These are phyloP conservation scores for Geotrichum restrictum DNA, from an alignment of 1,139 yeast species.

Conservation along the genomic window DNA sequence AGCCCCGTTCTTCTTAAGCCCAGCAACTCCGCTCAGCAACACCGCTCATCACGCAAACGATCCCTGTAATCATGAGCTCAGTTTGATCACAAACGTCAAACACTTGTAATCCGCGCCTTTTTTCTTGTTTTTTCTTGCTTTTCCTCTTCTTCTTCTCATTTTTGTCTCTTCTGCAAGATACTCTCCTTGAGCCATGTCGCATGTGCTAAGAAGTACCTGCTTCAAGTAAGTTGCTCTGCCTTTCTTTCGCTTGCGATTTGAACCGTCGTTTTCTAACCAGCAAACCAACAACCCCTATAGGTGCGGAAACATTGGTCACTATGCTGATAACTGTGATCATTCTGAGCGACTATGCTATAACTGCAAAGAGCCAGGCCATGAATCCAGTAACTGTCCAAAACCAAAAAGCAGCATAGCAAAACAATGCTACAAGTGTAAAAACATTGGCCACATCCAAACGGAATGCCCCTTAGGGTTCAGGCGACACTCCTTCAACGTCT, in stretches of 20 bases:
- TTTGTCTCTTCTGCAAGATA: not conserved
- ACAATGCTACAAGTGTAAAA: slow-evolving; percentile 81
- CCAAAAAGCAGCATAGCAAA: slow-evolving; percentile 79
- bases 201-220: slow-evolving; percentile 8
- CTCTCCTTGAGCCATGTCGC: not conserved
- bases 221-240: slow-evolving; percentile 10
- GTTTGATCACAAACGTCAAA: no score
- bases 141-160: not conserved
- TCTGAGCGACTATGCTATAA: slow-evolving; percentile 85
- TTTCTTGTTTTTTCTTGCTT: not conserved
- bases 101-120: not conserved
- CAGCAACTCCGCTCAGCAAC: no score
- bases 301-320: slow-evolving; percentile 89
- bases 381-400: slow-evolving; percentile 78
- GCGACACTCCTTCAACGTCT: slow-evolving; percentile 28
- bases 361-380: slow-evolving; percentile 77
- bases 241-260: not conserved
- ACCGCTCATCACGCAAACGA: no score
- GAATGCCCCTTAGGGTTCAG: slow-evolving; percentile 49
- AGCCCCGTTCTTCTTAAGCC: no score
- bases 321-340: slow-evolving; percentile 82
- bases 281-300: slow-evolving; percentile 36
- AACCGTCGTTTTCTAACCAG: not conserved
- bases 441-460: slow-evolving; percentile 64
- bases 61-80: no score